Evolutionary conservation across 305 asterid genomes (phyloP), one percentile per base, ranked within the genome.

Genomic region (Vinca major): DNA sequence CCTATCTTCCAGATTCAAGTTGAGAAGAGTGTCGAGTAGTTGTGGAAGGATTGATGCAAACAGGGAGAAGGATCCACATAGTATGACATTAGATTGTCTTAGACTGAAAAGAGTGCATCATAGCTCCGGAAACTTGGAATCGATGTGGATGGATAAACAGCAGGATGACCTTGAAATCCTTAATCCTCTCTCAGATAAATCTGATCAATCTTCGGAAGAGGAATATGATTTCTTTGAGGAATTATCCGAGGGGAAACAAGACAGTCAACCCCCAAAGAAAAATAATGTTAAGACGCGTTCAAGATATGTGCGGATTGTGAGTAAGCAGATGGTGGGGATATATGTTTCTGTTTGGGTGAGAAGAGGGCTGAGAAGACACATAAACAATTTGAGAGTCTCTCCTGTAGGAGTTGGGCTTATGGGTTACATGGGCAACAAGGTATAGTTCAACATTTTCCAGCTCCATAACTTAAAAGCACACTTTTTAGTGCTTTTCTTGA

Each of bases 361-460:
- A 7, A 81, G 87, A 74, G 84, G 84, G 73, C 78, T 92, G 78
- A 81, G 96, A 80, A 81, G 94, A 50, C 93, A 87, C 71, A 73
- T 90, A 70, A 88, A 88, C 85, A 80, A 88, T 81, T 73, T 92
- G 79, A 82, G 82, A 86, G 98, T 92, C 37, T 90, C 97, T 65
- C 91, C 92, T 3, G 98, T 92, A 4, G 98, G 98, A 71, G 83
- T 85, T 52, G 98, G 98, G 69, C 86, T 92, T 17, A 90, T 92
- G 97, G 97, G 98, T 49, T 92, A 89, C 82, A 83, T 92, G 89
- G 98, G 98, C 11, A 92, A 92, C 78, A 92, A 92, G 98, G 98
- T 92, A 79, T n/a, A n/a, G n/a, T n/a, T n/a, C n/a, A n/a, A n/a
- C n/a, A n/a, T n/a, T n/a, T n/a, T n/a, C n/a, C n/a, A n/a, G n/a